Evolutionary conservation across 257 asterid genomes (phyloP).

Genomic region (Fraxinus cuspidata): DNA sequence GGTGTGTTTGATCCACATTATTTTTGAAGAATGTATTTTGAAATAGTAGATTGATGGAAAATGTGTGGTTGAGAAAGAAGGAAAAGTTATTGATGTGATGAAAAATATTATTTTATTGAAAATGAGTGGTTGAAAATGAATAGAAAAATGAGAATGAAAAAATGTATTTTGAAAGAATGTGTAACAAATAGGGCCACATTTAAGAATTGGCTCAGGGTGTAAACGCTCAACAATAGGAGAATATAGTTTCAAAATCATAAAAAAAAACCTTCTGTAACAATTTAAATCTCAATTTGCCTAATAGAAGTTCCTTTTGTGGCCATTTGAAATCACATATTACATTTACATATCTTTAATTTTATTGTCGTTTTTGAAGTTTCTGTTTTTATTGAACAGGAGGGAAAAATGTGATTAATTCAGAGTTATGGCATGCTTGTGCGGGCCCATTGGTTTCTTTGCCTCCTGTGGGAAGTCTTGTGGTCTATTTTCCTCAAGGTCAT

Average conservation of each 20-base stretch:
- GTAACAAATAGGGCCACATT: too few species aligned
- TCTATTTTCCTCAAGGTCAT: constrained; percentile 98
- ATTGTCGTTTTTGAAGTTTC: neutral
- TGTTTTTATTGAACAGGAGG: constrained; percentile 38
- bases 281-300: neutral
- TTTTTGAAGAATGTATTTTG: too few species aligned
- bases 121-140: too few species aligned
- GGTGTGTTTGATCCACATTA: too few species aligned
- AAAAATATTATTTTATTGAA: too few species aligned
- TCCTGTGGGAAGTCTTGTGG: constrained; percentile 94
- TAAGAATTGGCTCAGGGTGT: neutral
- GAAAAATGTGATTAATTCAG: constrained; percentile 80
- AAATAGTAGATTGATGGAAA: too few species aligned
- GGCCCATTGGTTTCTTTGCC: constrained; percentile 95
- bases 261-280: neutral
- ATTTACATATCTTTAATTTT: too few species aligned
- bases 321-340: neutral
- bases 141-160: too few species aligned
- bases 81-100: too few species aligned
- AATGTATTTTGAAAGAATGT: too few species aligned
- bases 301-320: neutral
- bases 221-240: neutral
- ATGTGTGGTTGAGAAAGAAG: too few species aligned
- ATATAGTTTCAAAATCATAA: neutral
- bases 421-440: constrained; percentile 99